Evolutionary conservation across 768 basidiomycete genomes (phyloP).

Genomic region (Rhizopogon salebrosus): DNA sequence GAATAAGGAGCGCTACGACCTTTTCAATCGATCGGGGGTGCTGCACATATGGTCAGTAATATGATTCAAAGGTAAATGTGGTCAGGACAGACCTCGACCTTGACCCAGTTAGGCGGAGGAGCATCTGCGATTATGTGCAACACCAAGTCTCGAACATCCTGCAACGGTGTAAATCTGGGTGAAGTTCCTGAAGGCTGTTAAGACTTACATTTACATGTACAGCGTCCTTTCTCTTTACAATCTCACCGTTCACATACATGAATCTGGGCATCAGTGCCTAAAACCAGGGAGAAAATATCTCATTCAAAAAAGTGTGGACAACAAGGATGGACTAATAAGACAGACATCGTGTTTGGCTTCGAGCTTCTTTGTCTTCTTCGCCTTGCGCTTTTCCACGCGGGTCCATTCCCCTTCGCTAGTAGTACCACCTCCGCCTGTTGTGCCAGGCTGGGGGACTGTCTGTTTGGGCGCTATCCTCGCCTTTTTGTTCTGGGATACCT

Average conservation of each 20-base stretch:
- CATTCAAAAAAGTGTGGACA: constrained; percentile 3
- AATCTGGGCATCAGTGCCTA: constrained; percentile 50
- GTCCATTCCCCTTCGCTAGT: constrained; percentile 52
- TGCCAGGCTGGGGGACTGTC: background rate
- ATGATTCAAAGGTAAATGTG: background rate
- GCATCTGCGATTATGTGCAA: constrained; percentile 79
- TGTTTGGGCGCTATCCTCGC: constrained; percentile 24
- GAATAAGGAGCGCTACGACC: constrained; percentile 75
- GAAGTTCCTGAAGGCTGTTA: background rate
- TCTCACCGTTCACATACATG: constrained; percentile 77
- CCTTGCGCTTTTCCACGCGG: constrained; percentile 67
- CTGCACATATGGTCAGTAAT: constrained; percentile 33
- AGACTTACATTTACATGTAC: constrained; percentile 74
- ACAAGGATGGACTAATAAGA: constrained; percentile 10
- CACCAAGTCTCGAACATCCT: constrained; percentile 88
- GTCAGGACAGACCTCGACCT: constrained; percentile 57
- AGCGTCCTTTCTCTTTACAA: constrained; percentile 64
- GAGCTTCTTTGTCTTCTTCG: constrained; percentile 59
- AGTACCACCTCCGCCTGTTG: constrained; percentile 10
- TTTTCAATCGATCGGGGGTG: constrained; percentile 70
- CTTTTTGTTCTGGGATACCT: constrained; percentile 32
- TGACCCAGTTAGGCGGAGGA: constrained; percentile 83
- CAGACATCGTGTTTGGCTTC: constrained; percentile 60
- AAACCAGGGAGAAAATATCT: constrained; percentile 6
- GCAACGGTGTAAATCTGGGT: background rate